Base-by-base conservation (phyloP, 2,329 filamentous ascomycete genomes). In the Eutypa lata region DNA sequence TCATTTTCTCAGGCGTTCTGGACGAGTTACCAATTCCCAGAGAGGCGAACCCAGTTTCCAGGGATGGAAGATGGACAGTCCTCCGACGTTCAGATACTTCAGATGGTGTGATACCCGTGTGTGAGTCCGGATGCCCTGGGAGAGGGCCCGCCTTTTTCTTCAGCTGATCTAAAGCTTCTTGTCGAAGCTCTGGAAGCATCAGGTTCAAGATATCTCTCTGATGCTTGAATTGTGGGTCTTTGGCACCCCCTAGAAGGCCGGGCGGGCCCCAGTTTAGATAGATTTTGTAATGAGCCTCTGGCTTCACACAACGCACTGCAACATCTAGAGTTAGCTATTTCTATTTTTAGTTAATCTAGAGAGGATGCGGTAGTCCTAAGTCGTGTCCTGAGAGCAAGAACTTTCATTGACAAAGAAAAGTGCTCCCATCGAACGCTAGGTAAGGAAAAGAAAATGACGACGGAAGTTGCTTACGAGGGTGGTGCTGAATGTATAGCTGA, bases 181-280 rank as follows among this genome's bases (percentile, higher is more conserved):
- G 49, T 13, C 61, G 57, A n/a, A 65, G 63, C 21, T 51, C 40
- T 21, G 56, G 48, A 1, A 57, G 13, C 61, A 66, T 65, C 44
- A 57, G 53, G 42, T 62, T 63, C n/a, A 66, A 38, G 3, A 65
- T 46, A 28, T 62, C 48, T 2, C 58, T 53, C 51, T 66, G 64
- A 3, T 52, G 38, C 7, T 7, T 38, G 21, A 57, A 66, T 1
- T 45, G 44, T 2, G 33, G 47, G n/a, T 61, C 57, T 0, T 38
- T 38, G 4, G 37, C 37, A 37, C 60, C 60, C 1, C 26, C n/a
- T 4, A 54, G 44, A 7, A 65, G 28, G 1, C 40, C 40, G 10
- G 51, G 56, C 1, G 68, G 62, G 7, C 72, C 69, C 76, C 76
- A 79, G 42, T 71, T 73, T 4, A 66, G 47, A 33, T 71, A 77